Evolutionary conservation across 345 rosid genomes (phyloP).

Genomic region (Lepidium africanum): DNA sequence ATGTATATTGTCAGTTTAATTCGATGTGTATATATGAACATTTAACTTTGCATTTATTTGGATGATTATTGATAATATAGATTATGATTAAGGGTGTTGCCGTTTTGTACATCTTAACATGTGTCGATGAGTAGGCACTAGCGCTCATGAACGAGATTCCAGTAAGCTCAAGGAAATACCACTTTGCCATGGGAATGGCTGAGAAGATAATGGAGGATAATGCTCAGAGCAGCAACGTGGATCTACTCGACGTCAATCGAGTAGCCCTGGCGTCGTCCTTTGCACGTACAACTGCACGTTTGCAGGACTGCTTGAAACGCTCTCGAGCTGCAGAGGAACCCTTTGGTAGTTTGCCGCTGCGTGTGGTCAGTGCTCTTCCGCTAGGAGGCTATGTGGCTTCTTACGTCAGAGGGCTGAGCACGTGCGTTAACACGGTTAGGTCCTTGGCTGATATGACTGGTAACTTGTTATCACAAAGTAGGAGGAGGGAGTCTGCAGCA

Average conservation of each 20-base stretch:
- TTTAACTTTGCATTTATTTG: neutral
- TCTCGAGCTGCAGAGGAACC: constrained; percentile 7
- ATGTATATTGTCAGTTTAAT: neutral
- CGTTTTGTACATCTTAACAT: neutral
- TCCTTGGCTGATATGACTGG: constrained; percentile 31
- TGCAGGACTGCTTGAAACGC: constrained; percentile 39
- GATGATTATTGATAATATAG: neutral
- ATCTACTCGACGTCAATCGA: constrained; percentile 51
- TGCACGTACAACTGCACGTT: constrained; percentile 42
- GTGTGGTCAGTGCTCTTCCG: constrained; percentile 41
- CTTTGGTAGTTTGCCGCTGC: constrained; percentile 33
- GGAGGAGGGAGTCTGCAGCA: neutral
- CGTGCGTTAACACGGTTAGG: constrained; percentile 30
- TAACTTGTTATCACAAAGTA: constrained; percentile 15
- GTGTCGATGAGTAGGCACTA: constrained; percentile 36
- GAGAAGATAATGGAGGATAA: constrained; percentile 77
- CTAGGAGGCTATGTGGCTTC: constrained; percentile 43
- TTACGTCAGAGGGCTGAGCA: constrained; percentile 41
- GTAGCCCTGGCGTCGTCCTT: constrained; percentile 51
- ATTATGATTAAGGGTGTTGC: neutral
- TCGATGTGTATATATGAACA: neutral
- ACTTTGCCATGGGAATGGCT: constrained; percentile 64
- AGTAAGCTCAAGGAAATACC: constrained; percentile 64
- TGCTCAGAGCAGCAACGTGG: constrained; percentile 34
- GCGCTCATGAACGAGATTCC: constrained; percentile 59